A percentile compares a stretch with the other conserved stretches of the same genome.
These are phyloP conservation scores for Linnemannia exigua DNA, from an alignment of 192 early-diverging fungal species.

Conservation along the genomic window DNA sequence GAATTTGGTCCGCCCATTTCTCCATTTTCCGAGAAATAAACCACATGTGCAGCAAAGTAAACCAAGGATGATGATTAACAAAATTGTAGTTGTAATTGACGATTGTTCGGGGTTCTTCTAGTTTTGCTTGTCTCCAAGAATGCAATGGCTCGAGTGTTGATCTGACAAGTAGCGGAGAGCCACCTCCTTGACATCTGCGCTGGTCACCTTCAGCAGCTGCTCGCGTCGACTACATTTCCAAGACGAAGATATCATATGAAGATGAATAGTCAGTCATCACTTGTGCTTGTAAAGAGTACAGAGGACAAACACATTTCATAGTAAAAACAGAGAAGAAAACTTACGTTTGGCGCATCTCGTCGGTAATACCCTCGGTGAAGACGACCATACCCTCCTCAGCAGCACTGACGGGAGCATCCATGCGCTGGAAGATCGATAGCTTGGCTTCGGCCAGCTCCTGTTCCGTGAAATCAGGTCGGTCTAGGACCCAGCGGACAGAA, in stretches of 20 bases:
- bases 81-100: background rate
- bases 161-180: conserved; percentile 75
- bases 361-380: conserved; percentile 82
- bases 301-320: too few relatives aligned
- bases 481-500: conserved; percentile 76
- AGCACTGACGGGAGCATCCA: conserved; percentile 89
- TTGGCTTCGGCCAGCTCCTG: conserved; percentile 93
- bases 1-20: background rate
- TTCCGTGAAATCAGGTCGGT: conserved; percentile 62
- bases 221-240: conserved; percentile 75
- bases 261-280: too few relatives aligned
- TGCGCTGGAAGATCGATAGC: conserved; percentile 85
- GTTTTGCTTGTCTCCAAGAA: conserved; percentile 51
- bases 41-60: background rate
- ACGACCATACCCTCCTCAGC: conserved; percentile 88
- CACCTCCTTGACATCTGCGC: conserved; percentile 77
- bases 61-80: background rate
- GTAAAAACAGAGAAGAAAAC: background rate
- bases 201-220: conserved; percentile 75
- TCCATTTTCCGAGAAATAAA: background rate
- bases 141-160: conserved; percentile 42
- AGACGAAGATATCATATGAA: too few relatives aligned
- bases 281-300: too few relatives aligned
- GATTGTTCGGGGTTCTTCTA: background rate
- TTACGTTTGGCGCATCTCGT: conserved; percentile 88